Evolutionary conservation across 345 rosid genomes (phyloP).

Genomic region (Odontarrhena argentea): DNA sequence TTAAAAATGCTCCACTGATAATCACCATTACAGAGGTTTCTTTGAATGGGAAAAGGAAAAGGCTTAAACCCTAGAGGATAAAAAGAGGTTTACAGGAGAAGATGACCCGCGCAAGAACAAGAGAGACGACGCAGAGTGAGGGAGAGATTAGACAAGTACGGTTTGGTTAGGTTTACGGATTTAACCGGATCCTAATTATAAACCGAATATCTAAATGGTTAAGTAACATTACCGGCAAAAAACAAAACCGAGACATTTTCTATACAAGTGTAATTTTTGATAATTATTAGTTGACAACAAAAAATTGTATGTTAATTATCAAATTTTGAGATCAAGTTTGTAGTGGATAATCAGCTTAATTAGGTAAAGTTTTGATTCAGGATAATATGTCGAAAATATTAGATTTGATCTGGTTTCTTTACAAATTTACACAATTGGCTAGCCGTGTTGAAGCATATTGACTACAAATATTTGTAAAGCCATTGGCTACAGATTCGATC

Average conservation of each 20-base stretch:
- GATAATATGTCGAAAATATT: too few relatives aligned
- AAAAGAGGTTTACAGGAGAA: background rate
- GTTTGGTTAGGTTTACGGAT: slow-evolving; percentile 30
- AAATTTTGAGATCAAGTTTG: too few relatives aligned
- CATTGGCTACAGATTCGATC: background rate
- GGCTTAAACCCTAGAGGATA: background rate
- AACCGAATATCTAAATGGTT: slow-evolving; percentile 10
- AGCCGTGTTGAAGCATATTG: background rate
- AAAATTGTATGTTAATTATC: too few relatives aligned
- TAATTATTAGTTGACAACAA: too few relatives aligned
- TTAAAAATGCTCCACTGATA: slow-evolving; percentile 46
- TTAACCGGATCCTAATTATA: slow-evolving; percentile 21
- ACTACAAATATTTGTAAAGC: background rate
- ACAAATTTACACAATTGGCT: too few relatives aligned
- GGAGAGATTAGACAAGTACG: slow-evolving; percentile 24
- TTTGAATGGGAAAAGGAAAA: background rate
- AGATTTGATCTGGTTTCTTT: too few relatives aligned
- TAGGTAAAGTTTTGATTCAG: too few relatives aligned
- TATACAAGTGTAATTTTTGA: too few relatives aligned
- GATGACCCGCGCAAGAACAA: slow-evolving; percentile 30
- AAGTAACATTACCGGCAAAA: background rate
- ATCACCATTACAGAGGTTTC: slow-evolving; percentile 41
- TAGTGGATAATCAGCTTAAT: too few relatives aligned
- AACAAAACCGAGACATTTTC: background rate
- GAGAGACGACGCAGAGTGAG: slow-evolving; percentile 28